Conservation (phyloP, 2,329 filamentous ascomycete species). For the Dactylonectria estremocensis region DNA sequence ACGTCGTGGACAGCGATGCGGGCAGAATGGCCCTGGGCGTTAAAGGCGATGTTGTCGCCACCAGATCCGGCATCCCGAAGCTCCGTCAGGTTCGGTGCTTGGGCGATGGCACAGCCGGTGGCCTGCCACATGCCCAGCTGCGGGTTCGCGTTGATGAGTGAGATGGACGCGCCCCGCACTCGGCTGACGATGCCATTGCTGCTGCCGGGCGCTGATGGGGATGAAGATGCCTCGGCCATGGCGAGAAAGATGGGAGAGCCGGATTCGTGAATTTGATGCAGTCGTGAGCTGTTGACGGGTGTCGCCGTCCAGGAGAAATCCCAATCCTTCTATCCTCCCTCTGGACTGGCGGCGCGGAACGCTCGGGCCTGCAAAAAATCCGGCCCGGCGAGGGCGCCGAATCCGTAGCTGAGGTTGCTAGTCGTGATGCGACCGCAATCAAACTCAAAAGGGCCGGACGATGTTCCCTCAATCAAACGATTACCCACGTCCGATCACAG, state of each 20-base stretch:
- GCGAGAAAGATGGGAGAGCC: neutral
- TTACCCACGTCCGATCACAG: no score
- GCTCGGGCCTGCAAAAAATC: slow-evolving; percentile 11
- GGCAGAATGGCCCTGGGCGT: slow-evolving; percentile 48
- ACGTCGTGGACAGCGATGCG: slow-evolving; percentile 44
- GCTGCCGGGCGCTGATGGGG: neutral
- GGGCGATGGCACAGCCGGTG: slow-evolving; percentile 50
- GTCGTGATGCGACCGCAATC: neutral
- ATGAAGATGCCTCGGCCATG: slow-evolving; percentile 6
- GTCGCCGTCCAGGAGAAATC: slow-evolving; percentile 8
- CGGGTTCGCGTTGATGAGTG: slow-evolving; percentile 47
- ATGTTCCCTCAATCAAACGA: neutral
- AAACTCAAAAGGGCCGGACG: neutral
- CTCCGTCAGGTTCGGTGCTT: slow-evolving; percentile 49
- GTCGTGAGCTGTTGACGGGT: neutral
- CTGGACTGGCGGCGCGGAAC: neutral
- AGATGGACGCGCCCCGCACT: slow-evolving; percentile 47
- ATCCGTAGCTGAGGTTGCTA: neutral
- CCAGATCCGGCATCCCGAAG: slow-evolving; percentile 47
- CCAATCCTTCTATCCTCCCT: neutral
- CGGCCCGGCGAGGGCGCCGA: neutral
- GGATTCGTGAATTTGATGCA: neutral
- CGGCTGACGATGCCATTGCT: slow-evolving; percentile 40
- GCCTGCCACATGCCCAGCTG: slow-evolving; percentile 52
- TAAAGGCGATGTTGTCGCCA: slow-evolving; percentile 49